Evolutionary conservation across 2,329 filamentous ascomycete genomes (phyloP).

Genomic region (Penicillium sp.): DNA sequence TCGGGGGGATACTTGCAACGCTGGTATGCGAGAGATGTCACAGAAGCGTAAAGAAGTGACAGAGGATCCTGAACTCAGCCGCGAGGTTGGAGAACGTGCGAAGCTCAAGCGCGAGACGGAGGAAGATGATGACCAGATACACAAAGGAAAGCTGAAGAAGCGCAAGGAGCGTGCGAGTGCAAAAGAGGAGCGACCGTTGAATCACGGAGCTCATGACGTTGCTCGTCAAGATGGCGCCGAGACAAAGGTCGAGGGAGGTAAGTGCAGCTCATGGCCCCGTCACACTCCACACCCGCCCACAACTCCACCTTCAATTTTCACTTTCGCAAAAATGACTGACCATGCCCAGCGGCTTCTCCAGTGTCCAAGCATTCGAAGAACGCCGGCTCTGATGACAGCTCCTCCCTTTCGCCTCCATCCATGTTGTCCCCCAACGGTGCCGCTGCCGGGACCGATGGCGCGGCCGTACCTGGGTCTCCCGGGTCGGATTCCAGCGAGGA

Average conservation of each 20-base stretch:
- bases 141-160: constrained; percentile 71
- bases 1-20: constrained; percentile 58
- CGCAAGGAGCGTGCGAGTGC: constrained; percentile 67
- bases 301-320: constrained; percentile 11
- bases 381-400: constrained; percentile 36
- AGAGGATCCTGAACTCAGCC: constrained; percentile 51
- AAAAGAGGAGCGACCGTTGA: constrained; percentile 60
- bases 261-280: constrained; percentile 16
- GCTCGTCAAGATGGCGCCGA: constrained; percentile 64
- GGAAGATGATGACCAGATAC: constrained; percentile 46
- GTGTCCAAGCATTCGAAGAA: constrained; percentile 41
- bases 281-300: constrained; percentile 13
- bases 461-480: constrained; percentile 61
- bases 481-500: constrained; percentile 59
- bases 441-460: constrained; percentile 55
- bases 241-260: constrained; percentile 55
- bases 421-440: constrained; percentile 44
- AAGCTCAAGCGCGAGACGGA: constrained; percentile 47
- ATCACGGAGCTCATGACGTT: constrained; percentile 62
- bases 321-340: constrained; percentile 15
- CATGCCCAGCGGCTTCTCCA: constrained; percentile 33
- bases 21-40: constrained; percentile 58
- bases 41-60: constrained; percentile 57
- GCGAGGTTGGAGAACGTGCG: constrained; percentile 50
- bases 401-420: constrained; percentile 41